Conservation (phyloP, 2,329 filamentous ascomycete species). For the Biscogniauxia sp. region DNA sequence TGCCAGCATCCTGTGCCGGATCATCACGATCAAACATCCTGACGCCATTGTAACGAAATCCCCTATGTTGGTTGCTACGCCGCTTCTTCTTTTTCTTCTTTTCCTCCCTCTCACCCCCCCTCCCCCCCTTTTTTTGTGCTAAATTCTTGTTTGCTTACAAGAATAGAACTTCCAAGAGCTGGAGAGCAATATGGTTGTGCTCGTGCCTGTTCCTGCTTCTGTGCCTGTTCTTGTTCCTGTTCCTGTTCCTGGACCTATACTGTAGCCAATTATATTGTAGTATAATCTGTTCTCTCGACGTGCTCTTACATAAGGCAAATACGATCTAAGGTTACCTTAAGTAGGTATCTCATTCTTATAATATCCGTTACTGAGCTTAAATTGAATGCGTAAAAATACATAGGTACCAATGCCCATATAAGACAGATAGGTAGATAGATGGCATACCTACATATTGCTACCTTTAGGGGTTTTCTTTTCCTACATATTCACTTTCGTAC, state of each 20-base stretch:
- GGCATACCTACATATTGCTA: not conserved
- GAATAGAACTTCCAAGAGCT: too few species aligned
- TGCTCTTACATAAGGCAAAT: not conserved
- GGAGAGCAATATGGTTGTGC: too few species aligned
- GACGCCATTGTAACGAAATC: not conserved
- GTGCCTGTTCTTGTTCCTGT: too few species aligned
- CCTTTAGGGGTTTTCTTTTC: not conserved
- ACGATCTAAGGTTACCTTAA: too few species aligned
- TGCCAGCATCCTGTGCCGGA: not conserved
- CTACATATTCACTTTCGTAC: not conserved
- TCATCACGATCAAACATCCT: not conserved
- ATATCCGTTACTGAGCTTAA: not conserved
- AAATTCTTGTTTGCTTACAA: too few species aligned
- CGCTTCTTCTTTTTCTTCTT: not conserved
- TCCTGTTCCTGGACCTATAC: too few species aligned
- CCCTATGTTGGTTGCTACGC: not conserved
- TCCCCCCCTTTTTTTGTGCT: too few species aligned
- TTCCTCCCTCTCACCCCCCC: too few species aligned
- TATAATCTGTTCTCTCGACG: not conserved
- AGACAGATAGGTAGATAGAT: too few species aligned
- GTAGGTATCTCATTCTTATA: not conserved
- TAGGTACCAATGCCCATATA: not conserved
- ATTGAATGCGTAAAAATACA: not conserved
- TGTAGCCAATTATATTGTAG: too few species aligned
- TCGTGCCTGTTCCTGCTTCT: too few species aligned